These are phyloP conservation scores for Botrytis hyacinthi DNA, from an alignment of 2,329 filamentous ascomycete species.

Conservation along the genomic window DNA sequence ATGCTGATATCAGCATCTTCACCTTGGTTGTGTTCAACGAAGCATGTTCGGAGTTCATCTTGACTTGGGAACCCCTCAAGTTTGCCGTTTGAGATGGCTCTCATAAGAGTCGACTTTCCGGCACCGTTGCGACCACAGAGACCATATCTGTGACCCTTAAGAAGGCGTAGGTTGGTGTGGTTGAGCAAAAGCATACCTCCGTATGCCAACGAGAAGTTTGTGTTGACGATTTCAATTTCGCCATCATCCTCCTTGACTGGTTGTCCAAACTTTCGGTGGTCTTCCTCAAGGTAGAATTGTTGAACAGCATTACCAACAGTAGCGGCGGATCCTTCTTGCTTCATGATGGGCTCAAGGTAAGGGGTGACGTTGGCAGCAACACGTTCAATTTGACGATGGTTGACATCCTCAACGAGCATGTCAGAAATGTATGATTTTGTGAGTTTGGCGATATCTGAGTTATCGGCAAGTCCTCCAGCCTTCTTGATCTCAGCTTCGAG, in stretches of 20 bases:
- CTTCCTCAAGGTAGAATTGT: conserved; percentile 75
- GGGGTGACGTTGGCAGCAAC: conserved; percentile 67
- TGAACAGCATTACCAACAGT: conserved; percentile 72
- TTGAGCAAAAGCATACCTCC: conserved; percentile 96
- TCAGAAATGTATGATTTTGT: conserved; percentile 73
- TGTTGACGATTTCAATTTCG: conserved; percentile 95
- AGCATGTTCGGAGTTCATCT: conserved; percentile 90
- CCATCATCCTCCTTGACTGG: conserved; percentile 86
- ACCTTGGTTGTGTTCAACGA: conserved; percentile 98
- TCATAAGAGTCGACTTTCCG: conserved; percentile 99
- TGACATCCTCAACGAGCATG: conserved; percentile 86
- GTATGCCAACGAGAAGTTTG: conserved; percentile 94
- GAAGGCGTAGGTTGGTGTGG: conserved; percentile 88
- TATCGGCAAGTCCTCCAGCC: conserved; percentile 59
- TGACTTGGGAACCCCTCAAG: conserved; percentile 94
- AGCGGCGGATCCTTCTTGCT: conserved; percentile 56
- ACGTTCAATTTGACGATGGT: conserved; percentile 73
- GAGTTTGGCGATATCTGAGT: conserved; percentile 64
- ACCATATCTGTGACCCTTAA: conserved; percentile 96
- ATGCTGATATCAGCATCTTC: conserved; percentile 97
- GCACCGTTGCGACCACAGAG: conserved; percentile 96
- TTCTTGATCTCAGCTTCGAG: conserved; percentile 75
- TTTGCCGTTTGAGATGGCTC: conserved; percentile 91
- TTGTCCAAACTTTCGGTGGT: conserved; percentile 80
- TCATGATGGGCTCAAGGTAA: conserved; percentile 72